These are phyloP conservation scores for Cyclostephanos invisitatus DNA, from an alignment of 108 stramenopile species.

Conservation along the genomic window DNA sequence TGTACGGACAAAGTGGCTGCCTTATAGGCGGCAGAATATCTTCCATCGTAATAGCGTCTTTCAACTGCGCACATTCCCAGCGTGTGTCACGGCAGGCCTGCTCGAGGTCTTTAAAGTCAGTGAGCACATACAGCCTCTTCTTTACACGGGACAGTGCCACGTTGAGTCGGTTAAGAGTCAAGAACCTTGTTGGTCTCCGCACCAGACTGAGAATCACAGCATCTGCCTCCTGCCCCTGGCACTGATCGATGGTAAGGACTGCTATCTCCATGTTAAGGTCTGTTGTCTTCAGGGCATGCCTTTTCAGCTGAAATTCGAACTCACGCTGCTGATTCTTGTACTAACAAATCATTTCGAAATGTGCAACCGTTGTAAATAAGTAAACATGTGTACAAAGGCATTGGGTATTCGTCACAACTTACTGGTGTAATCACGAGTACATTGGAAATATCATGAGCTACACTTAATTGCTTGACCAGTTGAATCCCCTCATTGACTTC, in stretches of 20 bases:
- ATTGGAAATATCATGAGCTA: slow-evolving; percentile 22
- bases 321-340: slow-evolving; percentile 55
- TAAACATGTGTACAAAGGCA: not conserved
- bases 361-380: not conserved
- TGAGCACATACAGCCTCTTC: slow-evolving; percentile 40
- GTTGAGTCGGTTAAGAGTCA: slow-evolving; percentile 45
- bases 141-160: slow-evolving; percentile 50
- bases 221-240: slow-evolving; percentile 54
- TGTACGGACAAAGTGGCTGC: no score
- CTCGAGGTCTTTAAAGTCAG: slow-evolving; percentile 29
- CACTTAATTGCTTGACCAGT: slow-evolving; percentile 20
- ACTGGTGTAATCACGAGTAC: slow-evolving; percentile 54
- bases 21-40: no score
- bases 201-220: slow-evolving; percentile 47
- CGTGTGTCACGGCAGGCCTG: slow-evolving; percentile 25
- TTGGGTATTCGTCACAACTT: slow-evolving; percentile 15
- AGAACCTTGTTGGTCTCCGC: slow-evolving; percentile 45
- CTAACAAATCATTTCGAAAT: slow-evolving; percentile 7
- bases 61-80: slow-evolving; percentile 45
- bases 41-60: no score
- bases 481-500: slow-evolving; percentile 36
- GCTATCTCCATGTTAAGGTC: slow-evolving; percentile 10
- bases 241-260: slow-evolving; percentile 51
- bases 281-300: no score
- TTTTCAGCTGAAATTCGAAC: slow-evolving; percentile 31